phyloP scores from a whole-genome alignment of 179 eudicot species.

The Beta macrorhiza region DNA sequence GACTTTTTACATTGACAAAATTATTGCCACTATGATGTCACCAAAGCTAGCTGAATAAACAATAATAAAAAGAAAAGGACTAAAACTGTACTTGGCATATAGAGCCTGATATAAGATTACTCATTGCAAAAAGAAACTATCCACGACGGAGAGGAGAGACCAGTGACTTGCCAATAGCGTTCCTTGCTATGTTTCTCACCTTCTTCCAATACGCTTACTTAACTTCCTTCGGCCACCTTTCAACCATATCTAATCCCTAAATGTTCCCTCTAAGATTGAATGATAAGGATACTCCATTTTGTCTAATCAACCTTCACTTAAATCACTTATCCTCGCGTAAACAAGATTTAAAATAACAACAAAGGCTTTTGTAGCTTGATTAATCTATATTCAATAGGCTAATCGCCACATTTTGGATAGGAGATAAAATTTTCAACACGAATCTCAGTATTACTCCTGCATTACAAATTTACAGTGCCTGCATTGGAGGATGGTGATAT shows the following conservation, averaged over 20 bases:
- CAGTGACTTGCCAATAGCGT: not conserved
- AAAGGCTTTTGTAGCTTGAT: not conserved
- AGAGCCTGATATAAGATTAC: too few species aligned
- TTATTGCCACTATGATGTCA: not conserved
- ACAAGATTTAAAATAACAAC: not conserved
- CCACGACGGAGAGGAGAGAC: not conserved
- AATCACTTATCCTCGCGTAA: not conserved
- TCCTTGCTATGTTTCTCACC: constrained; percentile 3
- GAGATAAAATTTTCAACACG: not conserved
- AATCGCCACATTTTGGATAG: not conserved
- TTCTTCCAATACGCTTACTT: not conserved
- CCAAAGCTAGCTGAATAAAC: too few species aligned
- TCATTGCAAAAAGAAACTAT: not conserved
- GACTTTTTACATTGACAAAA: too few species aligned
- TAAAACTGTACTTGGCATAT: not conserved
- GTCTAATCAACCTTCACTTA: not conserved
- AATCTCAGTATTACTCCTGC: constrained; percentile 3
- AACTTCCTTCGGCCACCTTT: not conserved
- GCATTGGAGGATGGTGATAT: not conserved
- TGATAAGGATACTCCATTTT: not conserved
- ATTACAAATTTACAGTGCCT: not conserved
- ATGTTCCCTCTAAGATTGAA: not conserved
- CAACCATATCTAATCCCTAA: not conserved
- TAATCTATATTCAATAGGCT: not conserved
- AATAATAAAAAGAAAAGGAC: not conserved